A percentile compares a stretch with the other conserved stretches of the same genome.
Conservation (phyloP, 2,329 filamentous ascomycete genomes). For the Diaporthe vexans region DNA sequence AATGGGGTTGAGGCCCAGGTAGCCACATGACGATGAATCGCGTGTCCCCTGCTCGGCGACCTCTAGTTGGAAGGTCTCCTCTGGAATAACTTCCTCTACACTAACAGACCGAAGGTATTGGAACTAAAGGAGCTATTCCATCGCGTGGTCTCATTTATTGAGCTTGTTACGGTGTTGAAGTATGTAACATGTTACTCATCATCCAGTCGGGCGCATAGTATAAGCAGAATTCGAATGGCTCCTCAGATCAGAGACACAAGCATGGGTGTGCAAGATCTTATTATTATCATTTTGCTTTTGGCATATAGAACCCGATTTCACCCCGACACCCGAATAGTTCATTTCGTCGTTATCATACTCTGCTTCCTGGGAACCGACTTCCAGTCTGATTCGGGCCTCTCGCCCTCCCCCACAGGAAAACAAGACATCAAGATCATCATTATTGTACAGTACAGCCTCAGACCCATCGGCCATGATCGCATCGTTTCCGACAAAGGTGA, state of each 20-base stretch:
- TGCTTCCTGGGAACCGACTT: background rate
- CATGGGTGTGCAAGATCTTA: background rate
- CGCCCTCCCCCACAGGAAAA: slow-evolving; percentile 8
- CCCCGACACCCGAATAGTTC: background rate
- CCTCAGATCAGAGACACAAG: background rate
- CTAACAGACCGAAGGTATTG: no score
- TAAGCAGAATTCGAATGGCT: no score
- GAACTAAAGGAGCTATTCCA: no score
- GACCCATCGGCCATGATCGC: background rate
- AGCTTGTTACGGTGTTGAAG: no score
- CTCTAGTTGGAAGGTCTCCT: no score
- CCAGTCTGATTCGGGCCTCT: background rate
- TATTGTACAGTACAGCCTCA: slow-evolving; percentile 9
- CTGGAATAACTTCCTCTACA: no score
- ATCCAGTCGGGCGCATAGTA: background rate
- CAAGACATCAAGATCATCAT: background rate
- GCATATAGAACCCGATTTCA: background rate
- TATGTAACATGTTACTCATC: no score
- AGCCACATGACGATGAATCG: background rate
- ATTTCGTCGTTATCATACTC: slow-evolving; percentile 10
- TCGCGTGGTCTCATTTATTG: no score
- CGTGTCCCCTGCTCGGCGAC: no score
- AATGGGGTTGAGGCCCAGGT: no score
- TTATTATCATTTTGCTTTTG: background rate
- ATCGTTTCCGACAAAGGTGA: background rate